Percentiles rank a stretch among this genome's conserved stretches.
Evolutionary conservation across 148 eudicot species (phyloP).

Genomic region (Cornus suecica): DNA sequence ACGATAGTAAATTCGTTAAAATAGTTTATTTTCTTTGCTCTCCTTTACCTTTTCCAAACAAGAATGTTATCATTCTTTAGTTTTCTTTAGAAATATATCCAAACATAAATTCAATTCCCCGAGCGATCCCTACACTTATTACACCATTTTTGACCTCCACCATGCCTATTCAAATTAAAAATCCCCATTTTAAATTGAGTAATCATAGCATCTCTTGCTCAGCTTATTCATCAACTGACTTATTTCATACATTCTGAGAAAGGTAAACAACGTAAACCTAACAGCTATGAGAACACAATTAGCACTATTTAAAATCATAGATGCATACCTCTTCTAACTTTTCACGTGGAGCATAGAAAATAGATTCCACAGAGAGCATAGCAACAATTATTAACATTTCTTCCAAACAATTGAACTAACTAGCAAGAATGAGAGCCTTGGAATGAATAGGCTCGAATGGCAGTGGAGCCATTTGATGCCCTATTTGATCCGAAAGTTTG

Average conservation of each 20-base stretch:
- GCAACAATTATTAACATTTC: constrained; percentile 93
- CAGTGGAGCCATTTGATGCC: constrained; percentile 84
- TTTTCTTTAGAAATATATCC: too few species aligned
- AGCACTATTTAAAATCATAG: neutral
- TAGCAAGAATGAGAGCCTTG: constrained; percentile 79
- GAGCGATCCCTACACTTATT: neutral
- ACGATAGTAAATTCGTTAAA: too few species aligned
- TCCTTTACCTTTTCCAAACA: too few species aligned
- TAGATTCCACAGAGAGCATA: constrained; percentile 94
- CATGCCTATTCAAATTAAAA: neutral
- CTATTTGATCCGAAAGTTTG: constrained; percentile 83
- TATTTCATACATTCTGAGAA: neutral
- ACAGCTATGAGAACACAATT: constrained; percentile 1
- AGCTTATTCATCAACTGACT: neutral
- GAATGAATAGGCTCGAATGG: constrained; percentile 84
- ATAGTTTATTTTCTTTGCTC: too few species aligned
- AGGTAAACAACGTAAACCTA: neutral
- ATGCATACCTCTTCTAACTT: constrained; percentile 78
- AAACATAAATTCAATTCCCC: too few species aligned
- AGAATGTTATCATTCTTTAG: too few species aligned
- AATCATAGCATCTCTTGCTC: neutral
- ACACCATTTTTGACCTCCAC: neutral
- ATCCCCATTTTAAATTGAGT: neutral
- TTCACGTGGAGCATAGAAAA: constrained; percentile 81
- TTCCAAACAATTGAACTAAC: constrained; percentile 78